Evolutionary conservation across 2,329 filamentous ascomycete genomes (phyloP).

Genomic region (Exophiala oligosperma): DNA sequence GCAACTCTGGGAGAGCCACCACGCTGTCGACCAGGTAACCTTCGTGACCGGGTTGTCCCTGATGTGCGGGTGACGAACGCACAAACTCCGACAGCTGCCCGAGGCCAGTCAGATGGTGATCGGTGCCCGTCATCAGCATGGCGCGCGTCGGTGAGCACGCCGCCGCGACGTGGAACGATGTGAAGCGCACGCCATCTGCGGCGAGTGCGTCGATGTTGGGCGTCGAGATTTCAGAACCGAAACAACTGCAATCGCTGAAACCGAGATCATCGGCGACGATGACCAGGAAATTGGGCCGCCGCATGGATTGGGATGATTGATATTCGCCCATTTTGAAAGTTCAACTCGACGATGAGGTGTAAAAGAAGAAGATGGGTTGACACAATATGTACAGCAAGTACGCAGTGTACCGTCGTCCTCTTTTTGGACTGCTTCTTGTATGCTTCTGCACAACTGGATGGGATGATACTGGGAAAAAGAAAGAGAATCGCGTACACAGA

Average conservation of each 20-base stretch:
- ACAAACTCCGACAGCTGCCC: slow-evolving; percentile 33
- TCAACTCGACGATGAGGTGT: too few species aligned
- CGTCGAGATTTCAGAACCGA: slow-evolving; percentile 34
- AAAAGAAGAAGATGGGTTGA: too few species aligned
- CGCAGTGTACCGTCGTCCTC: too few species aligned
- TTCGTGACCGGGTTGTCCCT: slow-evolving; percentile 35
- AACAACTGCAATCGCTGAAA: slow-evolving; percentile 31
- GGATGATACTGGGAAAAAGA: too few species aligned
- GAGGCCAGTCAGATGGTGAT: slow-evolving; percentile 32
- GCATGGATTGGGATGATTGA: too few species aligned
- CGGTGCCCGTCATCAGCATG: slow-evolving; percentile 37
- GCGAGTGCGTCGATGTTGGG: slow-evolving; percentile 20
- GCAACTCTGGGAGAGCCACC: not conserved
- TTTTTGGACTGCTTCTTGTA: too few species aligned
- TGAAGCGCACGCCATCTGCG: slow-evolving; percentile 25
- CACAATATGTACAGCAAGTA: too few species aligned
- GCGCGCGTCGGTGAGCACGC: slow-evolving; percentile 35
- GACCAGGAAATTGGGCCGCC: slow-evolving; percentile 32
- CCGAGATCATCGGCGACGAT: slow-evolving; percentile 35
- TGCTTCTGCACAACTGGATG: too few species aligned
- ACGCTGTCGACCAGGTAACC: slow-evolving; percentile 34
- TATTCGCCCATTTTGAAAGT: too few species aligned
- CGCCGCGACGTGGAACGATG: slow-evolving; percentile 32
- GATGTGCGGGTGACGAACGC: slow-evolving; percentile 16
- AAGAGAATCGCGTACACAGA: too few species aligned